These are phyloP conservation scores for Aspergillus bombycis DNA, from an alignment of 2,329 filamentous ascomycete genomes.

Conservation along the genomic window DNA sequence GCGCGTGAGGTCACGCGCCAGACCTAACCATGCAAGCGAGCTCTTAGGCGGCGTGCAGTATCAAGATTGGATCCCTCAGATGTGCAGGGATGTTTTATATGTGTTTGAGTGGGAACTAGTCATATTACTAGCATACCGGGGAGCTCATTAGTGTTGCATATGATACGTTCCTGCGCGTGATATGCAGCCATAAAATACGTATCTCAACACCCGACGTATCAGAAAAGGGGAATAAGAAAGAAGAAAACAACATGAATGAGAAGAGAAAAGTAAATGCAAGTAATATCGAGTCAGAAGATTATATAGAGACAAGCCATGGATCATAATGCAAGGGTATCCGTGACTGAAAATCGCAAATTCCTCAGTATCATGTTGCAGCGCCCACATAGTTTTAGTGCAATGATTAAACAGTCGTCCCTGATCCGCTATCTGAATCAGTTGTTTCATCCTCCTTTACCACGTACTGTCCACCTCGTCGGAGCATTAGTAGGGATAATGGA, in stretches of 20 bases:
- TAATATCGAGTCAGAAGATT: not conserved
- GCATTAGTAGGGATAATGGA: not conserved
- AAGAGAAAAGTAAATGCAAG: not conserved
- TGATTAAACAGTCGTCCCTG: not conserved
- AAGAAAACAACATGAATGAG: not conserved
- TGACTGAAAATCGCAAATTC: not conserved
- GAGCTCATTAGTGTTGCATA: no score
- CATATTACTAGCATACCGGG: no score
- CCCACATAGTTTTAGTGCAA: not conserved
- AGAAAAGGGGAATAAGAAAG: not conserved
- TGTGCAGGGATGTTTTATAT: no score
- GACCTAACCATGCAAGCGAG: no score
- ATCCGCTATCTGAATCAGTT: not conserved
- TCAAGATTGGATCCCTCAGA: no score
- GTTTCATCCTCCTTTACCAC: not conserved
- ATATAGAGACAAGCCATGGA: not conserved
- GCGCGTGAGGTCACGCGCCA: no score
- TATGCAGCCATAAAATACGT: no score
- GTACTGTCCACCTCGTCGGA: not conserved
- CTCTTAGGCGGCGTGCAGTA: no score
- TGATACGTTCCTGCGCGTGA: no score
- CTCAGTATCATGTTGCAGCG: not conserved
- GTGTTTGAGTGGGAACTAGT: no score
- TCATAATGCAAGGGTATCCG: not conserved
- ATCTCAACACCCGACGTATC: not conserved